phyloP scores from a whole-genome alignment of 441 rosid species.

The Corymbia calophylla region DNA sequence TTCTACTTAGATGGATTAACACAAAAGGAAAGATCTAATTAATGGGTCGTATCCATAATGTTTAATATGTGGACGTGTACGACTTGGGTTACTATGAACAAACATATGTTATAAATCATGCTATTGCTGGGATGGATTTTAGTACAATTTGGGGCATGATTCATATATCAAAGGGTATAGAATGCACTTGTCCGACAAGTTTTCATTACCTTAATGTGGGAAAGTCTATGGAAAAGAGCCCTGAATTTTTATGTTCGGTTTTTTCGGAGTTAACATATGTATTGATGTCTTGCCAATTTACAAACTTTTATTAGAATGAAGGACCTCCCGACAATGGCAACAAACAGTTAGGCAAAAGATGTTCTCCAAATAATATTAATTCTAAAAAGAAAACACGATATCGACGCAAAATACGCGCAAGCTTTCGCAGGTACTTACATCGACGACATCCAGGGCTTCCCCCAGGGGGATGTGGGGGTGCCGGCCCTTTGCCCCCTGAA shows the following conservation, averaged over 20 bases:
- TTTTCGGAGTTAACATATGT: neutral
- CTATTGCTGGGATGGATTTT: neutral
- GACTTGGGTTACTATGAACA: neutral
- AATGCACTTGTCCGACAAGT: neutral
- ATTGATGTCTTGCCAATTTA: neutral
- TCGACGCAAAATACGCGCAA: neutral
- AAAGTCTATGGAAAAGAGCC: neutral
- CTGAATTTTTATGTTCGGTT: neutral
- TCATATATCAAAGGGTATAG: neutral
- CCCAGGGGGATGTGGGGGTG: accelerated
- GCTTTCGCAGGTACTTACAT: neutral
- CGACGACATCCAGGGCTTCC: no score
- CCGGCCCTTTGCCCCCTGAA: no score
- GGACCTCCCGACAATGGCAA: neutral
- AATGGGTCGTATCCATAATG: neutral
- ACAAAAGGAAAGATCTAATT: neutral
- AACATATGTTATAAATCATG: neutral
- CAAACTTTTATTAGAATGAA: neutral
- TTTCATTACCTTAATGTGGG: neutral
- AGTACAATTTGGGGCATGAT: neutral
- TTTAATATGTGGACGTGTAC: neutral
- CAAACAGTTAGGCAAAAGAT: neutral
- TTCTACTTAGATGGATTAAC: neutral
- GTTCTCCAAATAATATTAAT: neutral
- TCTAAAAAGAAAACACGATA: neutral